Evolutionary conservation across 1,139 yeast species (phyloP), one percentile per base, ranked within the genome.

Genomic region (Saccharomycopsis hybrid): DNA sequence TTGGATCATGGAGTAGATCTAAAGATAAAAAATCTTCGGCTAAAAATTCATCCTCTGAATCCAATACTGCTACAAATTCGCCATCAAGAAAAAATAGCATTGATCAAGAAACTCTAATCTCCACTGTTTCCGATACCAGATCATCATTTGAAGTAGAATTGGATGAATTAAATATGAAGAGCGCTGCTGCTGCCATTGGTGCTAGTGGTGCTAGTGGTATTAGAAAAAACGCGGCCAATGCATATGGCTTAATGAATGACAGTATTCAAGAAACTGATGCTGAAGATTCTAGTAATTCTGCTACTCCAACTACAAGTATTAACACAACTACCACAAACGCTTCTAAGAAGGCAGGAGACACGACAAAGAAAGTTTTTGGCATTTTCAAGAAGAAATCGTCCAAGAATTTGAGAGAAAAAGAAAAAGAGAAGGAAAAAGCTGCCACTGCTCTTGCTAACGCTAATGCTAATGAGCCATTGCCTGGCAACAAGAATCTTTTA

Each of bases 331-430:
- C 9, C 11, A 2, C 25, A 5, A 32, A 43, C 27, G 25, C 32
- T 11, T 41, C 44, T 8, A 36, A 47, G 18, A 48, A 39, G 41
- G 41, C 35, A n/a, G 38, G 30, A 11, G 47, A 49, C 5, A 30
- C 27, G 11, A 41, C 38, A 11, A 52, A 47, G 47, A 52, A 52
- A 36, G 46, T 52, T 30, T 52, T 52, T 40, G 55, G 55, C 3
- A 29, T 52, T 3, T 52, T 52, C 32, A 52, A 52, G 46, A 52
- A 51, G 42, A 52, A 52, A 30, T 39, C 49, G 24, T 29, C 31
- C 27, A 49, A 49, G 13, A 49, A 40, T 29, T 37, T 48, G 47
- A 48, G 43, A 35, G 46, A 47, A 25, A 41, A 42, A 8, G 9
- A n/a, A 3, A 28, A 31, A 7, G 18, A 13, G 4, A 29, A 41